A percentile compares a stretch with the other conserved stretches of the same genome.
phyloP scores from a whole-genome alignment of 108 stramenopile species.

The Pseudonitzschia delicatissima region DNA sequence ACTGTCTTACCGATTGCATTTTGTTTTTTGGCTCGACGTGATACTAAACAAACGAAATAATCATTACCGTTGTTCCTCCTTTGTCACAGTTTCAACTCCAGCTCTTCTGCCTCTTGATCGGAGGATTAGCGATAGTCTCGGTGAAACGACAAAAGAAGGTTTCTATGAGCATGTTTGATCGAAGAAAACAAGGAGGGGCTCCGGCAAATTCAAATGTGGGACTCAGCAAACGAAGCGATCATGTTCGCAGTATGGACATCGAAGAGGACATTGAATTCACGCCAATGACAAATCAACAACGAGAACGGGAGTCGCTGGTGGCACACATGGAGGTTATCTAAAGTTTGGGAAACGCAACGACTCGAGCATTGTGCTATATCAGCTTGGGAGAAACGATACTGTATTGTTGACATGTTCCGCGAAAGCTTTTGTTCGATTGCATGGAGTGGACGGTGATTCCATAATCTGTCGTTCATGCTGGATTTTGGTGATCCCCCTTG shows the following conservation, averaged over 20 bases:
- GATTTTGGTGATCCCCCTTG: too few relatives aligned
- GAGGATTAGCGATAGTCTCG: conserved; percentile 19
- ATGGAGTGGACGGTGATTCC: too few relatives aligned
- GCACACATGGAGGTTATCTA: conserved; percentile 14
- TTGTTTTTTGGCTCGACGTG: too few relatives aligned
- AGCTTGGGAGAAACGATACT: too few relatives aligned
- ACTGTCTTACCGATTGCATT: too few relatives aligned
- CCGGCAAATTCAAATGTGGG: background rate
- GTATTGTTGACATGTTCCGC: too few relatives aligned
- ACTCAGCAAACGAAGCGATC: background rate
- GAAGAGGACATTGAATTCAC: conserved; percentile 28
- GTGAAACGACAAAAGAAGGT: conserved; percentile 19
- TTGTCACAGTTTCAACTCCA: conserved; percentile 18
- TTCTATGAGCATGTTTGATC: conserved; percentile 29
- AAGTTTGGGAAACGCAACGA: background rate
- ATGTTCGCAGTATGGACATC: background rate
- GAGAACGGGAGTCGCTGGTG: conserved; percentile 14
- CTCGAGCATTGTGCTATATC: too few relatives aligned
- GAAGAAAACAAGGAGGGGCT: conserved; percentile 12
- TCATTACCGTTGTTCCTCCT: background rate
- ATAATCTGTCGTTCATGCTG: too few relatives aligned
- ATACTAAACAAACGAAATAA: background rate
- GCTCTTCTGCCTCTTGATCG: conserved; percentile 25
- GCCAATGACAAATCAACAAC: conserved; percentile 2
- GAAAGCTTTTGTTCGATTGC: too few relatives aligned